Conservation (phyloP, 768 basidiomycete genomes). For the Auriculariales sp. region DNA sequence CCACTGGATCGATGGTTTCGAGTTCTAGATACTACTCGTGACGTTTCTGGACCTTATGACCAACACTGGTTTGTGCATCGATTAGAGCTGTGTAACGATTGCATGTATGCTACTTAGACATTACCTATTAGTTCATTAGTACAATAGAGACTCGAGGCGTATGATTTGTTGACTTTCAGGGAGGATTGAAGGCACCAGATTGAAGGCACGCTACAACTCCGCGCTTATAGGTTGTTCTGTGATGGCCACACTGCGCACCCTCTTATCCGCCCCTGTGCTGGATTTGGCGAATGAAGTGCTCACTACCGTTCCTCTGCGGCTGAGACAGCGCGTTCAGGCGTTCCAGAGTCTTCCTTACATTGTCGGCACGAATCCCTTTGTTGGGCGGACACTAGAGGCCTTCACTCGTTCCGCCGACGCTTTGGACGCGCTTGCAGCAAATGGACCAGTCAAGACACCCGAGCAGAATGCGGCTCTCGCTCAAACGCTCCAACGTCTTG, state of each 20-base stretch:
- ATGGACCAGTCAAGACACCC: slow-evolving; percentile 36
- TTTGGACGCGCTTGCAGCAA: slow-evolving; percentile 44
- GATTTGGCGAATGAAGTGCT: slow-evolving; percentile 62
- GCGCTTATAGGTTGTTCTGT: no score
- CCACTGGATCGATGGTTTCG: slow-evolving; percentile 57
- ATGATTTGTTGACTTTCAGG: no score
- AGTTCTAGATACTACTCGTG: slow-evolving; percentile 16
- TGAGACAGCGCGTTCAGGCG: slow-evolving; percentile 59
- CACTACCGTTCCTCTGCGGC: slow-evolving; percentile 60
- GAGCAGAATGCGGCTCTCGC: slow-evolving; percentile 60
- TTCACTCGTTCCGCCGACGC: slow-evolving; percentile 58
- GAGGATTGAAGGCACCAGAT: no score
- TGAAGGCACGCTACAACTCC: no score
- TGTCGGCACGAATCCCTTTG: slow-evolving; percentile 78
- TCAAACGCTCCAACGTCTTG: slow-evolving; percentile 50
- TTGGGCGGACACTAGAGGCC: slow-evolving; percentile 53
- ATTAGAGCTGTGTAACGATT: no score
- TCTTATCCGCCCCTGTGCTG: slow-evolving; percentile 27
- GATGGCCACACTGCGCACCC: background rate
- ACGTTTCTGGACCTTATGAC: no score
- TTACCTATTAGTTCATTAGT: no score
- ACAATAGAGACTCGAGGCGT: no score
- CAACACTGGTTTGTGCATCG: no score
- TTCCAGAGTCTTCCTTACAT: slow-evolving; percentile 74
- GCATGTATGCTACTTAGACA: no score